Percentiles rank a stretch among this genome's conserved stretches.
These are phyloP conservation scores for Nakazawaea ishiwadae DNA, from an alignment of 805 yeast genomes.

Conservation along the genomic window DNA sequence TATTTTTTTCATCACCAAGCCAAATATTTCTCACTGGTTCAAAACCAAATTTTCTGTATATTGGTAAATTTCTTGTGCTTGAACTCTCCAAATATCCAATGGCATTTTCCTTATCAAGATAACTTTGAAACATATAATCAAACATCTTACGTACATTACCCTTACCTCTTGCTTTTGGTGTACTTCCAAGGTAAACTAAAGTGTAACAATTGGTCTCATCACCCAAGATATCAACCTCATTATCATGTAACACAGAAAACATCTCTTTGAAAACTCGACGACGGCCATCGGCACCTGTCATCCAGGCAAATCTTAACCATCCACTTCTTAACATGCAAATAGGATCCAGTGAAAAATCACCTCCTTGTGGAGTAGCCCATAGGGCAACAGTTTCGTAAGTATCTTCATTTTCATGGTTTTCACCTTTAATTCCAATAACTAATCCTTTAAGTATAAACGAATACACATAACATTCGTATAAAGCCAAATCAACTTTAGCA, in stretches of 20 bases:
- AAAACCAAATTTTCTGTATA: constrained; percentile 48
- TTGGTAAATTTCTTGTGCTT: constrained; percentile 41
- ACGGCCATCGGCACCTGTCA: constrained; percentile 43
- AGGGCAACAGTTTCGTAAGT: constrained; percentile 49
- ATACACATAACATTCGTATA: constrained; percentile 46
- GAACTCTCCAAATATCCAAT: constrained; percentile 50
- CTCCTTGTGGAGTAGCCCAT: constrained; percentile 44
- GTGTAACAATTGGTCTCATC: constrained; percentile 33
- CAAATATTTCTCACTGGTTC: constrained; percentile 43
- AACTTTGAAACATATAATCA: constrained; percentile 40
- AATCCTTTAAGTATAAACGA: constrained; percentile 48
- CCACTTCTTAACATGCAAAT: constrained; percentile 47
- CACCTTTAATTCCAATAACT: constrained; percentile 45
- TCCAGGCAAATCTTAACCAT: constrained; percentile 45
- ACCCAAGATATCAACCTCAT: constrained; percentile 36
- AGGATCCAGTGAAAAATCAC: constrained; percentile 33
- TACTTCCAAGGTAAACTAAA: constrained; percentile 29
- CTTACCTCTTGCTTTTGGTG: constrained; percentile 46
- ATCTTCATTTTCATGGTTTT: constrained; percentile 24
- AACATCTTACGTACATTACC: constrained; percentile 49
- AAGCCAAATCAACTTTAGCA: constrained; percentile 30
- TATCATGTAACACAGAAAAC: constrained; percentile 47
- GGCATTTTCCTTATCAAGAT: constrained; percentile 36
- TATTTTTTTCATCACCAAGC: constrained; percentile 26
- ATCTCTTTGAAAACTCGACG: constrained; percentile 43